Conservation (phyloP, 257 asterid genomes). For the Coffea eugenioides region DNA sequence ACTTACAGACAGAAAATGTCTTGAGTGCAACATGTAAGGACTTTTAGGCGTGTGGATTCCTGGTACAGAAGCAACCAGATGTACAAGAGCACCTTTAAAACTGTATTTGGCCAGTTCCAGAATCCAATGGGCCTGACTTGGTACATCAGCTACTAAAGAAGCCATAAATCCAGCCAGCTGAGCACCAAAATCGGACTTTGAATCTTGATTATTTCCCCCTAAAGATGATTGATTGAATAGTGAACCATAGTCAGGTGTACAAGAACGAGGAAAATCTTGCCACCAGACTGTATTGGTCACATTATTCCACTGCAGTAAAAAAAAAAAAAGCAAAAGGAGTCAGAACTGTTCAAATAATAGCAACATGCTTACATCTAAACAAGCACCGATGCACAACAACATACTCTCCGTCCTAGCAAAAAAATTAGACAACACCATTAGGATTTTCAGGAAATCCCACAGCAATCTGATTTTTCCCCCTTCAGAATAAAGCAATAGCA, state of each 20-base stretch:
- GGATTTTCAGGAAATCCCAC: not conserved
- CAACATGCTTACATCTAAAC: too few relatives aligned
- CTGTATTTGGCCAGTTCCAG: slow-evolving; percentile 67
- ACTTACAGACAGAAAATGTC: slow-evolving; percentile 52
- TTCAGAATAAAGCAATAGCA: too few relatives aligned
- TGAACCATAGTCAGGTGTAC: slow-evolving; percentile 50
- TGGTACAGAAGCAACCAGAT: slow-evolving; percentile 81
- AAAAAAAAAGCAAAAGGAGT: slow-evolving; percentile 24
- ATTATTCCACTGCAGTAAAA: slow-evolving; percentile 62
- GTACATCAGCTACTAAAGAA: slow-evolving; percentile 64
- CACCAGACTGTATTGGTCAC: slow-evolving; percentile 94
- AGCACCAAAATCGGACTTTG: slow-evolving; percentile 70
- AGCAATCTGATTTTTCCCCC: not conserved
- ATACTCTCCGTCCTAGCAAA: not conserved
- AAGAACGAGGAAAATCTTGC: slow-evolving; percentile 80
- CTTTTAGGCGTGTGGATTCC: slow-evolving; percentile 63
- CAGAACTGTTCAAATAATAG: slow-evolving; percentile 8
- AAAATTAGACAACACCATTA: not conserved
- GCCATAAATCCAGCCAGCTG: slow-evolving; percentile 87
- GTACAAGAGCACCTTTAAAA: slow-evolving; percentile 59
- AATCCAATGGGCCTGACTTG: slow-evolving; percentile 82
- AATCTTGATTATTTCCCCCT: slow-evolving; percentile 34
- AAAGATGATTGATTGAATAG: slow-evolving; percentile 59
- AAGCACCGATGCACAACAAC: not conserved
- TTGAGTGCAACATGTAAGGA: slow-evolving; percentile 46